A percentile compares a stretch with the other conserved stretches of the same genome.
phyloP scores from a whole-genome alignment of 805 yeast genomes.

The Starmerella powellii region DNA sequence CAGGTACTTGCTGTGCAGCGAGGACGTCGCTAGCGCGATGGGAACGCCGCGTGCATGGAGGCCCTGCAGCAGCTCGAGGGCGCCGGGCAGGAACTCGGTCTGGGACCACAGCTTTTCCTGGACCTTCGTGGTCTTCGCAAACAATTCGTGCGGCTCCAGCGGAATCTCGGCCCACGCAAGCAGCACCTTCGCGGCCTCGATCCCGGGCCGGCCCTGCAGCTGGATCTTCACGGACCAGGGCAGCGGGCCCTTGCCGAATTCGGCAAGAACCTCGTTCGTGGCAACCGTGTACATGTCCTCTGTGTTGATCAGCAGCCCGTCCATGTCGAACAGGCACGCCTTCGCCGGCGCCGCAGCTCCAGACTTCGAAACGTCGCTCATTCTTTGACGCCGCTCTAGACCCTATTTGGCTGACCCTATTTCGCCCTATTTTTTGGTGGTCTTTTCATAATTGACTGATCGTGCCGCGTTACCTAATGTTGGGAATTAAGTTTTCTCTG shows the following conservation, averaged over 20 bases:
- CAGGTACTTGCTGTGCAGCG: slow-evolving; percentile 47
- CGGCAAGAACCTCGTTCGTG: slow-evolving; percentile 50
- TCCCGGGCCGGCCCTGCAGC: slow-evolving; percentile 86
- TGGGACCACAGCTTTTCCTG: slow-evolving; percentile 53
- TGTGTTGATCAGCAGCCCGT: slow-evolving; percentile 82
- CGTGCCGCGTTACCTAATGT: no score
- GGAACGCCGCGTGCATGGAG: slow-evolving; percentile 50
- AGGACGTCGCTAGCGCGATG: slow-evolving; percentile 83
- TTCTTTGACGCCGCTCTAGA: no score
- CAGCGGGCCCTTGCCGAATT: slow-evolving; percentile 59
- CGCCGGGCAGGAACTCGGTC: slow-evolving; percentile 72
- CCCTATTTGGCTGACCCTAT: no score
- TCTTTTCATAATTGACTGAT: no score
- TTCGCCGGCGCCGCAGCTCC: no score
- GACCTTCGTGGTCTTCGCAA: slow-evolving; percentile 38
- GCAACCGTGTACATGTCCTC: slow-evolving; percentile 85
- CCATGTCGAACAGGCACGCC: slow-evolving; percentile 81
- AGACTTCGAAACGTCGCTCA: no score
- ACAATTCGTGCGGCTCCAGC: slow-evolving; percentile 52
- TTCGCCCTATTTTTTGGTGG: no score
- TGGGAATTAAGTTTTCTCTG: no score
- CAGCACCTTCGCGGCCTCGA: slow-evolving; percentile 52
- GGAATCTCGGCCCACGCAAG: slow-evolving; percentile 60
- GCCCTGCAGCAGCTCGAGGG: slow-evolving; percentile 49
- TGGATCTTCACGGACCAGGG: slow-evolving; percentile 85